Conservation (phyloP, 2,329 filamentous ascomycete genomes). For the Chrysoporthe austroafricana region DNA sequence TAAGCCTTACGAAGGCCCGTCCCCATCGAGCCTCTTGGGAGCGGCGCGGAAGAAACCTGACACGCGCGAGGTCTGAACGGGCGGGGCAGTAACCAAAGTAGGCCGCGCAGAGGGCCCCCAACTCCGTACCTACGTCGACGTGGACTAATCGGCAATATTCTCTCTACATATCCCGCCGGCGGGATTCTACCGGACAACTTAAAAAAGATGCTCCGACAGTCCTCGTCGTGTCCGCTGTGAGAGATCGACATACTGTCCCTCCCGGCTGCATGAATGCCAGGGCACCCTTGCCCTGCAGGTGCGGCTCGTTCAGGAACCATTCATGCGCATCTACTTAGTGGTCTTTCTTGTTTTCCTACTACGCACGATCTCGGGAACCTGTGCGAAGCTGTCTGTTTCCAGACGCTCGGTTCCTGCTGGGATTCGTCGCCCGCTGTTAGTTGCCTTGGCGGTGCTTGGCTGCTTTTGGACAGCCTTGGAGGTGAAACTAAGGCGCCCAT, state of each 20-base stretch:
- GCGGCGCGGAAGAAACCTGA: conserved; percentile 15
- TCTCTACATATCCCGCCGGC: conserved; percentile 16
- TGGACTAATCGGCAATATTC: not conserved
- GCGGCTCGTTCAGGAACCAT: conserved; percentile 21
- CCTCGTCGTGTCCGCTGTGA: conserved; percentile 6
- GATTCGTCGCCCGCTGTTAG: not conserved
- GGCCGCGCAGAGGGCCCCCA: conserved; percentile 2
- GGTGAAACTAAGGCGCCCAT: not conserved
- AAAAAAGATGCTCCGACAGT: not conserved
- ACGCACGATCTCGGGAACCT: conserved; percentile 15
- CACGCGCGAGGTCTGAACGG: conserved; percentile 21
- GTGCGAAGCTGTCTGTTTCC: not conserved
- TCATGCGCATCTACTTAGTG: conserved; percentile 11
- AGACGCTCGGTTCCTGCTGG: not conserved
- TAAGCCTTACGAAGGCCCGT: conserved; percentile 15
- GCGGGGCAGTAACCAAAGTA: conserved; percentile 11
- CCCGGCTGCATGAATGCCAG: conserved; percentile 4
- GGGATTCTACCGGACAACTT: not conserved
- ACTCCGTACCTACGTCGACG: not conserved
- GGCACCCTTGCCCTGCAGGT: conserved; percentile 13
- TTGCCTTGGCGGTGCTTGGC: not conserved
- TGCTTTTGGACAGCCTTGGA: not conserved
- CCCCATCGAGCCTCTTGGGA: not conserved
- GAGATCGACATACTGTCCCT: conserved; percentile 16
- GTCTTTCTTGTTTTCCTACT: not conserved